Conservation (phyloP, 495 filamentous ascomycete species). For the Penicillium manginii region DNA sequence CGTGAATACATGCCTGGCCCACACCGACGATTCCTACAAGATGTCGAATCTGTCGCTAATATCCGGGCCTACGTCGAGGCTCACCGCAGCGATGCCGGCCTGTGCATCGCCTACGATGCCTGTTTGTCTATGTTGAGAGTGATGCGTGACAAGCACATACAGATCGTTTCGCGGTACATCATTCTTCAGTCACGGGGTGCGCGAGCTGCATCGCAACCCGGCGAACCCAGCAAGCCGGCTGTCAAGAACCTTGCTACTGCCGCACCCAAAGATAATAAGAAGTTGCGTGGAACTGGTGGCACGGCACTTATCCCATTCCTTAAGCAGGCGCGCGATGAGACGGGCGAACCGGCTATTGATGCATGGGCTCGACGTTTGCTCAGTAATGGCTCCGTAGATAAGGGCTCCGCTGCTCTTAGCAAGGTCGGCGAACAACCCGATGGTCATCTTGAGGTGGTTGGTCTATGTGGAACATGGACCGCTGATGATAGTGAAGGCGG, state of each 20-base stretch:
- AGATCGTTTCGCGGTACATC: conserved; percentile 96
- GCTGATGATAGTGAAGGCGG: conserved; percentile 82
- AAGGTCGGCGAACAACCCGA: conserved; percentile 68
- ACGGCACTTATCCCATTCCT: conserved; percentile 92
- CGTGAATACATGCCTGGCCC: conserved; percentile 93
- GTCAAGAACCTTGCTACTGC: conserved; percentile 70
- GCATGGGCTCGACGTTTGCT: conserved; percentile 78
- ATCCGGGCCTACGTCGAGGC: conserved; percentile 82
- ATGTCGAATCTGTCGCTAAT: conserved; percentile 80
- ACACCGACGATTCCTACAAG: conserved; percentile 84
- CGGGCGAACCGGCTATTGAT: conserved; percentile 87
- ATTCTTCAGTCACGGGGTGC: conserved; percentile 67
- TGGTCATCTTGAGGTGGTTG: conserved; percentile 70
- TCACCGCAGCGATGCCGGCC: conserved; percentile 59
- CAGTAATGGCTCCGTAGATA: conserved; percentile 54
- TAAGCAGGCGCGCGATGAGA: conserved; percentile 95
- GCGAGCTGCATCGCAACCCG: conserved; percentile 48
- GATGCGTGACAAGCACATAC: conserved; percentile 93
- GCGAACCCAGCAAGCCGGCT: conserved; percentile 45
- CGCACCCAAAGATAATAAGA: conserved; percentile 49
- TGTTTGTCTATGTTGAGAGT: conserved; percentile 88
- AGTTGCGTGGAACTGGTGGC: conserved; percentile 87
- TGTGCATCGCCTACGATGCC: conserved; percentile 85
- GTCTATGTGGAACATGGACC: conserved; percentile 83
- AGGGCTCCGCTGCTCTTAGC: conserved; percentile 52